A percentile compares a stretch with the other conserved stretches of the same genome.
Evolutionary conservation across 2,329 filamentous ascomycete genomes (phyloP).

Genomic region (Aspergillus clavatus): DNA sequence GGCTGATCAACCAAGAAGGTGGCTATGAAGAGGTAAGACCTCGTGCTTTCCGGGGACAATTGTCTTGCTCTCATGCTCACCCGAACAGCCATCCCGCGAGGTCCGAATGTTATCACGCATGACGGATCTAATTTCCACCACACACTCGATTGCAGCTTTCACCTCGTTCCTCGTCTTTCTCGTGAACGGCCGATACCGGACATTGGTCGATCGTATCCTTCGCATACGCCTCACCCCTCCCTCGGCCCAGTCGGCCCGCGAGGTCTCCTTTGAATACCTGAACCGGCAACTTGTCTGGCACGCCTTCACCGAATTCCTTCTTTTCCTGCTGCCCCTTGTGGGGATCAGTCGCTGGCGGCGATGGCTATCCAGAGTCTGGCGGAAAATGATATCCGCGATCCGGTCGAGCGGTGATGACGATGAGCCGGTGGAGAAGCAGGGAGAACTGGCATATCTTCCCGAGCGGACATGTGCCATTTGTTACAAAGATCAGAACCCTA

Average conservation of each 20-base stretch:
- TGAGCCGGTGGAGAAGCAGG: slow-evolving; percentile 50
- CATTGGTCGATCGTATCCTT: slow-evolving; percentile 78
- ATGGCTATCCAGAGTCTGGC: slow-evolving; percentile 84
- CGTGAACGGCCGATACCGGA: slow-evolving; percentile 84
- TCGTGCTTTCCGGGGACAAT: not conserved
- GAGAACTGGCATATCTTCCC: slow-evolving; percentile 79
- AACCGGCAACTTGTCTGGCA: slow-evolving; percentile 99
- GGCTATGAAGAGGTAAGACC: slow-evolving; percentile 58
- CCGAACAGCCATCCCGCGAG: slow-evolving; percentile 43
- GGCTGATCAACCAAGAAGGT: slow-evolving; percentile 71
- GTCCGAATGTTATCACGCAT: slow-evolving; percentile 59
- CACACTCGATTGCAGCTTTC: slow-evolving; percentile 77
- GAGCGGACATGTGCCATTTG: slow-evolving; percentile 96
- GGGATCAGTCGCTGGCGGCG: slow-evolving; percentile 89
- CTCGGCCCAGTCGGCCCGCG: slow-evolving; percentile 76
- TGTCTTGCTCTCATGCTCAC: not conserved
- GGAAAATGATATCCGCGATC: slow-evolving; percentile 66
- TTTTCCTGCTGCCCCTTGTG: slow-evolving; percentile 94
- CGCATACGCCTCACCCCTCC: slow-evolving; percentile 80
- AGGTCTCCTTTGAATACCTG: slow-evolving; percentile 95
- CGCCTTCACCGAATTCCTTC: slow-evolving; percentile 97
- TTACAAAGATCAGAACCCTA: slow-evolving; percentile 84
- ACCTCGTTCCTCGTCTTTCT: slow-evolving; percentile 86
- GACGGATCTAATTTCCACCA: slow-evolving; percentile 64
- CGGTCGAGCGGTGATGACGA: slow-evolving; percentile 46